Base-by-base conservation (phyloP, 208 protist species). In the Leishmania mexicana region DNA sequence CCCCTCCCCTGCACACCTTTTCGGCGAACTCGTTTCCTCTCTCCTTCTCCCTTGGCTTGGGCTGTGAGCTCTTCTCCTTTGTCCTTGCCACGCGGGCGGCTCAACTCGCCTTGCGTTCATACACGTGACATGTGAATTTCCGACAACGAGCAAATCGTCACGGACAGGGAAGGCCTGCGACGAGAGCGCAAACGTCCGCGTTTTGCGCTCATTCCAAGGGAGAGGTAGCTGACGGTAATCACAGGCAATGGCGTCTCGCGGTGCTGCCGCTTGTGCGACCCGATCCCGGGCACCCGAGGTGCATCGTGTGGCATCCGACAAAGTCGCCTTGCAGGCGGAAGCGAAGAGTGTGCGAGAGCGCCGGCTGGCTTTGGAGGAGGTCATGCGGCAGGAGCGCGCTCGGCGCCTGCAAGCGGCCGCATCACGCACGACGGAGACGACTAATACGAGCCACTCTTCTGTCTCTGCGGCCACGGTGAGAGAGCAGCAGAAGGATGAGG, bases 371-470 rank as follows among this genome's bases (percentile, higher is more conserved):
- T 62, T 86, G 53, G 83, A 86, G 78, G 78, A 79, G 13, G 57
- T 73, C 35, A 86, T 86, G 78, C 83, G 83, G 28, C 62, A 86
- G 38, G 83, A 86, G 75, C 83, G 83, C 2, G 79, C 21, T 53
- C 78, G 78, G 17, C 83, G 83, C 6, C 75, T 86, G 40, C 83
- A 83, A 49, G 76, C 75, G 1, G 70, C 78, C 28, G 78, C 78
- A 10, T 51, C 31, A 21, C 58, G 45, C 21, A 80, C 38, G 35
- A 35, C 71, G 1, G 53, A 11, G 53, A 28, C 42, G 38, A 17
- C 47, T 45, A 57, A 8, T 21, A 4, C 51, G 15, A 42, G 19
- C 35, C 24, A 21, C 31, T 24, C 73, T 45, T 57, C 5, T 13
- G 73, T 35, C 49, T 35, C 24, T 57, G 19, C n/a, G 15, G 31